phyloP scores from a whole-genome alignment of 345 rosid species.

The Eucalyptus albens region DNA sequence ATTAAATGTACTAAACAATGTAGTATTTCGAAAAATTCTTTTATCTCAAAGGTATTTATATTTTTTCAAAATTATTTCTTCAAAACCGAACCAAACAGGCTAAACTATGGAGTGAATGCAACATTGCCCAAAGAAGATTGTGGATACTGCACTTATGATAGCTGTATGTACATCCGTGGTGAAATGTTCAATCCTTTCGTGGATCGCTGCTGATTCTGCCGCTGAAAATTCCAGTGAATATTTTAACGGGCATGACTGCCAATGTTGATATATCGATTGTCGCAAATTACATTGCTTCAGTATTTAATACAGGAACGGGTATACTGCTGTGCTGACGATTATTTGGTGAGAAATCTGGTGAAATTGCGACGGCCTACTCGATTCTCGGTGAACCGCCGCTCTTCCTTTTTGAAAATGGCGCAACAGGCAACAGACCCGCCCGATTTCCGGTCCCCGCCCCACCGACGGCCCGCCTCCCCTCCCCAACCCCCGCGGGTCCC shows the following conservation, averaged over 20 bases:
- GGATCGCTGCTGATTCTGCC: fast-evolving
- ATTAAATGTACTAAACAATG: fast-evolving
- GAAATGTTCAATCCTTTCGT: background rate
- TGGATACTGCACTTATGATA: background rate
- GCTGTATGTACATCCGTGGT: background rate
- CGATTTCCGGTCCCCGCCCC: background rate
- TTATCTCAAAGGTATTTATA: fast-evolving
- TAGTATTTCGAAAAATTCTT: fast-evolving
- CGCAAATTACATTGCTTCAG: background rate
- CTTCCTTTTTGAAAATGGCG: background rate
- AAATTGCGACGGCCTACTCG: background rate
- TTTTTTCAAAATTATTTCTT: fast-evolving
- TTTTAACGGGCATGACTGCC: background rate
- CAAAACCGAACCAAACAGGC: fast-evolving
- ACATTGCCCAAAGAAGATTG: background rate
- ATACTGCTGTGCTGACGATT: background rate
- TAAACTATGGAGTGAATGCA: background rate
- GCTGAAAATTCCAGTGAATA: background rate
- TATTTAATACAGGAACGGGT: background rate
- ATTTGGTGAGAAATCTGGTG: background rate
- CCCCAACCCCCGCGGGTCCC: background rate
- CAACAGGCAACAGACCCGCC: background rate
- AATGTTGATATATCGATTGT: background rate
- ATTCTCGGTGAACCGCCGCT: background rate
- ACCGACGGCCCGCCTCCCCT: background rate